Conservation (phyloP, 2,329 filamentous ascomycete genomes). For the Pestalotiopsis sp. region DNA sequence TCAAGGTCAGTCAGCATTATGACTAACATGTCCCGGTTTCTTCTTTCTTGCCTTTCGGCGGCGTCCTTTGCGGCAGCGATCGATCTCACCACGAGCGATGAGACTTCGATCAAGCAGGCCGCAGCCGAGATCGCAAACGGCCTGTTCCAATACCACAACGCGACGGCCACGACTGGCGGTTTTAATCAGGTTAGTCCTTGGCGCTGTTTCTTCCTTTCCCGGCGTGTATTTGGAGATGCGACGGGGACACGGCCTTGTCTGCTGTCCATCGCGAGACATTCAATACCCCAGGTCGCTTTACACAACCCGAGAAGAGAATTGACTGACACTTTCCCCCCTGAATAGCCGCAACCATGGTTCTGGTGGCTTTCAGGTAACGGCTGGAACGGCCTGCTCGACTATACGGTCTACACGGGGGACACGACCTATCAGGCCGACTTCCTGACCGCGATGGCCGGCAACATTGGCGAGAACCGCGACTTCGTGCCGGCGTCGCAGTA, state of each 20-base stretch:
- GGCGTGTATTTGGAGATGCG: too few species aligned
- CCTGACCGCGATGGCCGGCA: slow-evolving; percentile 20
- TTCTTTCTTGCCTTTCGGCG: not conserved
- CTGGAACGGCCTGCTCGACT: slow-evolving; percentile 29
- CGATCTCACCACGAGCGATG: slow-evolving; percentile 22
- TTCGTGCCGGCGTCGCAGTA: slow-evolving; percentile 22
- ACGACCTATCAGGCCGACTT: slow-evolving; percentile 24
- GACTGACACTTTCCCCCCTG: too few species aligned
- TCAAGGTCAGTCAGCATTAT: not conserved
- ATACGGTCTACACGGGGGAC: slow-evolving; percentile 25
- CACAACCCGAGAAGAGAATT: too few species aligned
- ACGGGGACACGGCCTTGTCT: too few species aligned
- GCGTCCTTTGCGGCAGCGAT: not conserved
- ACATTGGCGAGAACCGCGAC: slow-evolving; percentile 24
- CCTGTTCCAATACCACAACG: slow-evolving; percentile 30
- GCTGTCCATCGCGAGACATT: too few species aligned
- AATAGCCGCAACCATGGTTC: slow-evolving; percentile 28
- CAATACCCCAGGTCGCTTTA: too few species aligned
- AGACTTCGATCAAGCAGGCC: slow-evolving; percentile 23
- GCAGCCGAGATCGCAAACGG: slow-evolving; percentile 28
- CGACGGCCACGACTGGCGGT: slow-evolving; percentile 28
- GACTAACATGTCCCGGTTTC: not conserved
- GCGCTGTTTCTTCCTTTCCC: too few species aligned
- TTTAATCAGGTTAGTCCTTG: slow-evolving; percentile 24
- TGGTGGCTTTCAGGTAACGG: slow-evolving; percentile 35